Base-by-base conservation (phyloP, 225 moss, liverwort and hornwort genomes). In the Physcomitrellopsis africana region DNA sequence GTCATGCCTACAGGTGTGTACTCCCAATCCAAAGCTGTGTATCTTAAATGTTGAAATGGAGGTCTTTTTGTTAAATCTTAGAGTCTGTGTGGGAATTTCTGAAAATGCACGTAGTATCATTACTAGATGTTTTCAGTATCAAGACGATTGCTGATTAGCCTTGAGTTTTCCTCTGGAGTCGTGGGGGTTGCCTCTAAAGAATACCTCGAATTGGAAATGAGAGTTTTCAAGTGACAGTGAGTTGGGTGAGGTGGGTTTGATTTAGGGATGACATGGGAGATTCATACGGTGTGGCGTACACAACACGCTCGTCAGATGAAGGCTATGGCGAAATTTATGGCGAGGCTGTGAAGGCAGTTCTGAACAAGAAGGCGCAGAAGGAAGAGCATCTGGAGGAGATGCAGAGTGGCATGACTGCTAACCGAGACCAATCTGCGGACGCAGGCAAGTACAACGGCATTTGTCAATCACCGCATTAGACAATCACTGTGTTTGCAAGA, bases 251-350 rank as follows among this genome's bases (percentile, higher is more conserved):
- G 67, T 0, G 11, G 37, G 67, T 29, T 27, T 37, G 45, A 13
- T 37, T 56, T 10, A 87, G 84, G 73, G 79, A 79, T 64, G 87
- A 87, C n/a, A 87, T 84, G 84, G 76, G 62, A 53, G 87, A 87
- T 16, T 81, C 84, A 1, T 81, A 87, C 61, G 84, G 87, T 6
- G 27, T 51, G 26, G 87, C 9, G 4, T 87, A 87, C 63, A 8
- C 46, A 56, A 81, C 79, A 8, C 67, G 84, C 14, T 87, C 73
- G 10, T 11, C 63, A 1, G 87, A 87, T 55, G 87, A 87, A 51
- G 87, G 87, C 46, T 84, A 83, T 43, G 81, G 81, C 18, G 81
- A 87, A 8, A 58, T 76, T 1, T 87, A 84, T 8, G 76, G 67
- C 11, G 67, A 84, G 67, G 84, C 79, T 0, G 87, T 81, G 76